phyloP scores from a whole-genome alignment of 2,329 filamentous ascomycete genomes.

The Hypoxylon sp. region DNA sequence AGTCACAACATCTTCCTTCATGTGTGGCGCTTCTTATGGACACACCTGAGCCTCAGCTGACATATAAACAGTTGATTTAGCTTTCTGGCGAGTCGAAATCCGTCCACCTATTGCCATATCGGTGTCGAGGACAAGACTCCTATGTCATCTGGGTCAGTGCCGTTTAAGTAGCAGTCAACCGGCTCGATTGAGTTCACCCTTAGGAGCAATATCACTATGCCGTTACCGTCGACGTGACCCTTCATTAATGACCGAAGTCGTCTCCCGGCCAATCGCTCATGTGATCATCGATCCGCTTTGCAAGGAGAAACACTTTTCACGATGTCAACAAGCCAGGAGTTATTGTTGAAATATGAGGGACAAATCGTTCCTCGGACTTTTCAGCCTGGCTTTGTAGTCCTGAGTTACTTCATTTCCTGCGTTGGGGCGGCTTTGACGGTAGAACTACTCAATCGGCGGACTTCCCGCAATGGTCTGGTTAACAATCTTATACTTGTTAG shows the following conservation, averaged over 20 bases:
- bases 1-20: constrained; percentile 4
- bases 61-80: constrained; percentile 6
- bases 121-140: neutral
- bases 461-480: constrained; percentile 75
- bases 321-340: constrained; percentile 52
- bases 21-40: constrained; percentile 14
- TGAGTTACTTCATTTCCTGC: constrained; percentile 83
- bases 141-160: neutral
- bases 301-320: constrained; percentile 19
- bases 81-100: constrained; percentile 2
- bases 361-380: constrained; percentile 65
- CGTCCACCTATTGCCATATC: constrained; percentile 3
- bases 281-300: constrained; percentile 13
- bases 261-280: constrained; percentile 18
- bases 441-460: constrained; percentile 84
- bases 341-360: constrained; percentile 61
- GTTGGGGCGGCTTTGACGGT: constrained; percentile 84
- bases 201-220: constrained; percentile 5
- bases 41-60: constrained; percentile 20
- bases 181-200: constrained; percentile 4
- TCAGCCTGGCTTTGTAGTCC: constrained; percentile 74
- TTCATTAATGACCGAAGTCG: constrained; percentile 20
- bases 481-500: constrained; percentile 77
- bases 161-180: neutral
- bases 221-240: neutral